A percentile compares a stretch with the other conserved stretches of the same genome.
phyloP scores from a whole-genome alignment of 1,284 basidiomycete species.

The Melampsora larici-populina region DNA sequence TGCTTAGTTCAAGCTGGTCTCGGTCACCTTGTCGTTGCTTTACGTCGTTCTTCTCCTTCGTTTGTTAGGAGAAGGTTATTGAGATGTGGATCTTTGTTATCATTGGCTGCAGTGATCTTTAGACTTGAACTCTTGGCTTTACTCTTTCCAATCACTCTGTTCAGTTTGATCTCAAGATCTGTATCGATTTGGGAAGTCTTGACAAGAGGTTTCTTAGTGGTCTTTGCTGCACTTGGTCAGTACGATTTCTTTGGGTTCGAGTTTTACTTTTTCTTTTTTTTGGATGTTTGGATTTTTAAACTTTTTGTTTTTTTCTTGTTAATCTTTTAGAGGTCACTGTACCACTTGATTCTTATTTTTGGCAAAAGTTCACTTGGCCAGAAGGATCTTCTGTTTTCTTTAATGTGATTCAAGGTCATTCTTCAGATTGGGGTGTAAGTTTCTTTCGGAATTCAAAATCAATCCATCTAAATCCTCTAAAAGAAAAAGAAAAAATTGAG shows the following conservation, averaged over 20 bases:
- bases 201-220: conserved; percentile 61
- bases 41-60: conserved; percentile 44
- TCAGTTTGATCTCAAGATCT: conserved; percentile 59
- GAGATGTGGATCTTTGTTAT: conserved; percentile 58
- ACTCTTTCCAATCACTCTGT: conserved; percentile 64
- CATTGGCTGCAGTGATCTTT: conserved; percentile 69
- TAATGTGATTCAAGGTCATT: conserved; percentile 82
- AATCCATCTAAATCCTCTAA: too few relatives aligned
- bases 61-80: conserved; percentile 43
- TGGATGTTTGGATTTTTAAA: background rate
- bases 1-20: conserved; percentile 55
- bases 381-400: conserved; percentile 77
- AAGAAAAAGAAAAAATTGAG: too few relatives aligned
- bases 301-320: background rate
- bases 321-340: conserved; percentile 62
- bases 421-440: conserved; percentile 85
- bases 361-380: conserved; percentile 71
- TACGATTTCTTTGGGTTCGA: conserved; percentile 17
- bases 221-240: conserved; percentile 62
- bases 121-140: conserved; percentile 75
- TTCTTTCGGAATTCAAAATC: too few relatives aligned
- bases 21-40: conserved; percentile 56
- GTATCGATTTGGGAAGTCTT: conserved; percentile 59
- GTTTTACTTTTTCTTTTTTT: too few relatives aligned
- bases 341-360: conserved; percentile 79